A percentile compares a stretch with the other conserved stretches of the same genome.
phyloP scores from a whole-genome alignment of 768 basidiomycete genomes.

The Lentinus brumalis region DNA sequence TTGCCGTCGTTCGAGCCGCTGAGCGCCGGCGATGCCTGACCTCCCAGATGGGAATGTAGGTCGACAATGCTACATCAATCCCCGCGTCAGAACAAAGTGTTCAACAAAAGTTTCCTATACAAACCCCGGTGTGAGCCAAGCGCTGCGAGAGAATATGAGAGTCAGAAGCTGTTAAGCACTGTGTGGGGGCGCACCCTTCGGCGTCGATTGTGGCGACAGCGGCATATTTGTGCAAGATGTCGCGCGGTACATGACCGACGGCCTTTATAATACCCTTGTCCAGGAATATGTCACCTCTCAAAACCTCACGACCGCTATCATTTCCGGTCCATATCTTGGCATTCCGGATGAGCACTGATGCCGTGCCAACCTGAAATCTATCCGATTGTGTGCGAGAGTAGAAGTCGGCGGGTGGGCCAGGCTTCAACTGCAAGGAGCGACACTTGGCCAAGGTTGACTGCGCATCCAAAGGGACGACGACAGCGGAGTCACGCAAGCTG shows the following conservation, averaged over 20 bases:
- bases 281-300: conserved; percentile 62
- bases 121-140: conserved; percentile 64
- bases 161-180: background rate
- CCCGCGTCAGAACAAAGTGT: background rate
- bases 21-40: conserved; percentile 28
- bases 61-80: conserved; percentile 46
- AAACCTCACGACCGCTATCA: conserved; percentile 53
- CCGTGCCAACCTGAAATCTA: conserved; percentile 55
- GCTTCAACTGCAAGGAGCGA: conserved; percentile 34
- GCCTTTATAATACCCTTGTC: conserved; percentile 63
- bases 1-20: conserved; percentile 55
- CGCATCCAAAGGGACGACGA: conserved; percentile 7
- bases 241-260: conserved; percentile 40
- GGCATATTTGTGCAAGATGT: background rate
- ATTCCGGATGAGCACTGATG: conserved; percentile 59
- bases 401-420: conserved; percentile 40
- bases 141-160: conserved; percentile 32
- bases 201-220: conserved; percentile 50
- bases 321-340: conserved; percentile 80
- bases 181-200: conserved; percentile 30
- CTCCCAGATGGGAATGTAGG: conserved; percentile 60
- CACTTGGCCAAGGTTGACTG: conserved; percentile 26
- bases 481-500: background rate
- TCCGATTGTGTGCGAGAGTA: conserved; percentile 46
- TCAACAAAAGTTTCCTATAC: background rate